These are phyloP conservation scores for Pseudogymnoascus sp. DNA, from an alignment of 2,329 filamentous ascomycete genomes.

Conservation along the genomic window DNA sequence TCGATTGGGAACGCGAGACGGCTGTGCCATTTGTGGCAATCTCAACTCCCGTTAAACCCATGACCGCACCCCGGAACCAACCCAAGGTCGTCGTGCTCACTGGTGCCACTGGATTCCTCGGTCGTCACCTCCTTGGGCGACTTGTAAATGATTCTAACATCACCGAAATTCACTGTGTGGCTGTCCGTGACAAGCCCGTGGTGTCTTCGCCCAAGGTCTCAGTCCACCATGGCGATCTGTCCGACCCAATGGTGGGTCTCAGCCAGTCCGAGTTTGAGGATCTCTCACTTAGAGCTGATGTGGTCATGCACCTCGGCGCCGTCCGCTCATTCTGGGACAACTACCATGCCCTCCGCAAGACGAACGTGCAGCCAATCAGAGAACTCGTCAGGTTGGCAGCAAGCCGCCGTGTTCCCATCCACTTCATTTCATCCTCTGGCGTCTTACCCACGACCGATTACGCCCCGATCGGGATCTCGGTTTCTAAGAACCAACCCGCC, in stretches of 20 bases:
- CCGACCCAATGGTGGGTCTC: conserved; percentile 27
- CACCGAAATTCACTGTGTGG: neutral
- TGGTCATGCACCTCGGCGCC: conserved; percentile 11
- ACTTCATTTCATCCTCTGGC: conserved; percentile 24
- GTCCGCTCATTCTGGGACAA: conserved; percentile 26
- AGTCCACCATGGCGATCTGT: neutral
- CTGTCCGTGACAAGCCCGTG: neutral
- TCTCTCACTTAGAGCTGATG: neutral
- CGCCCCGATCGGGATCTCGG: neutral
- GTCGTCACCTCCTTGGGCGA: neutral
- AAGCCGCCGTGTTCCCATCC: conserved; percentile 24
- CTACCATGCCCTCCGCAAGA: conserved; percentile 25
- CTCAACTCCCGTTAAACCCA: neutral
- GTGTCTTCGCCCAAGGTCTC: neutral
- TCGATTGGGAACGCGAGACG: conserved; percentile 18
- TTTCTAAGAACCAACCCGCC: conserved; percentile 14
- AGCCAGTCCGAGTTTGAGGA: neutral
- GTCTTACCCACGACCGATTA: neutral
- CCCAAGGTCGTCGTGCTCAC: conserved; percentile 12
- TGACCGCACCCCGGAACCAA: neutral
- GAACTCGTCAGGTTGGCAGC: conserved; percentile 24
- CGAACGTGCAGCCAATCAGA: conserved; percentile 26
- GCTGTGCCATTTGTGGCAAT: conserved; percentile 10
- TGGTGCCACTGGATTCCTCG: neutral
- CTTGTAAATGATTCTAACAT: neutral